Evolutionary conservation across 257 asterid genomes (phyloP).

Genomic region (Scutellaria minor): DNA sequence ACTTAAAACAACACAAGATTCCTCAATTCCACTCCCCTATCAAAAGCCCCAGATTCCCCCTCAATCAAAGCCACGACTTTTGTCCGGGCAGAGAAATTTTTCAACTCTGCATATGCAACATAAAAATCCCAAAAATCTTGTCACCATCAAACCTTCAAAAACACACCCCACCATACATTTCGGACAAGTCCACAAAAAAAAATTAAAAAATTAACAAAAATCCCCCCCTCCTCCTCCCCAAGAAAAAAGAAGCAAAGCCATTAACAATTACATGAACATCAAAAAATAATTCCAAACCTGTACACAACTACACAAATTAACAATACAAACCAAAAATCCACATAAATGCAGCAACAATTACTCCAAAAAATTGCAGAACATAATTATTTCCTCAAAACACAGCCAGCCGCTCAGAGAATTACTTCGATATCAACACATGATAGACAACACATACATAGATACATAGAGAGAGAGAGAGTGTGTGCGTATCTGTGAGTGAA

Average conservation of each 20-base stretch:
- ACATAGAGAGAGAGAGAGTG: neutral
- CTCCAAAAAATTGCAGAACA: neutral
- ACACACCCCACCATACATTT: conserved; percentile 12
- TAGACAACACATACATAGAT: neutral
- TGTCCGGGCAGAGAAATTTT: conserved; percentile 35
- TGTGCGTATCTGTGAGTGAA: neutral
- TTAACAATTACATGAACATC: conserved; percentile 21
- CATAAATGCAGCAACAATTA: conserved; percentile 31
- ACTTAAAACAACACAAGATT: conserved; percentile 43
- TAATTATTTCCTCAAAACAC: neutral
- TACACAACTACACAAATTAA: conserved; percentile 12
- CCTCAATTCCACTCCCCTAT: conserved; percentile 40
- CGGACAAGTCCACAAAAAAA: conserved; percentile 14
- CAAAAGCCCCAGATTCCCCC: conserved; percentile 33
- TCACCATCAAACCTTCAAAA: conserved; percentile 46
- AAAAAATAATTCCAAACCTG: conserved; percentile 18
- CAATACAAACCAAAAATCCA: conserved; percentile 1
- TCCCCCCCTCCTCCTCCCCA: too few relatives aligned
- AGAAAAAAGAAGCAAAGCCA: neutral
- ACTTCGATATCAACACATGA: neutral
- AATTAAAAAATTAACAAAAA: neutral
- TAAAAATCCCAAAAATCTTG: conserved; percentile 38
- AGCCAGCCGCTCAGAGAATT: conserved; percentile 23
- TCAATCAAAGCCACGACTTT: conserved; percentile 26
- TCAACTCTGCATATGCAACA: conserved; percentile 44